A percentile compares a stretch with the other conserved stretches of the same genome.
phyloP scores from a whole-genome alignment of 768 basidiomycete species.

The Suillus weaverae region DNA sequence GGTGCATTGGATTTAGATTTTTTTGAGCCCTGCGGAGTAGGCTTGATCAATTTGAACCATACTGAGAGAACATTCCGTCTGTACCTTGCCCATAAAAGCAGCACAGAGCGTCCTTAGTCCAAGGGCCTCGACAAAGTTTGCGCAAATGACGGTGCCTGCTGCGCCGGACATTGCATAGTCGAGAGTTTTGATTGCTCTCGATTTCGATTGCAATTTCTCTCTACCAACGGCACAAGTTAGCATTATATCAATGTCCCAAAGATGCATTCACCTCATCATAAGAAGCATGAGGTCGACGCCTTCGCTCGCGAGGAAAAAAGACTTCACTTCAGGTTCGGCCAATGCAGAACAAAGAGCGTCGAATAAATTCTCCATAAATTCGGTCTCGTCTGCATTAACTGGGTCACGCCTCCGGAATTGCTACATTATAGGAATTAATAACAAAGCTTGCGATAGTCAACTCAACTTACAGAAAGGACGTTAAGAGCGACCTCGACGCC shows the following conservation, averaged over 20 bases:
- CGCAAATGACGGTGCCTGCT: slow-evolving; percentile 67
- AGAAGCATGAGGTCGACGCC: slow-evolving; percentile 97
- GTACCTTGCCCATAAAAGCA: slow-evolving; percentile 91
- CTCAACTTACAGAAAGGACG: slow-evolving; percentile 72
- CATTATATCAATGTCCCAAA: not conserved
- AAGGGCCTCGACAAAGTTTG: slow-evolving; percentile 81
- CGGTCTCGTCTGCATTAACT: slow-evolving; percentile 82
- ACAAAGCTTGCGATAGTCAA: slow-evolving; percentile 4
- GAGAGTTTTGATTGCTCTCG: slow-evolving; percentile 85
- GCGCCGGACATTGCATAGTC: slow-evolving; percentile 88
- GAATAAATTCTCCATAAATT: slow-evolving; percentile 98
- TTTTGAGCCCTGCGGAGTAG: slow-evolving; percentile 45
- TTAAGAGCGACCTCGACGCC: slow-evolving; percentile 79
- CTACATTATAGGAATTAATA: slow-evolving; percentile 40
- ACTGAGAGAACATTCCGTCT: not conserved
- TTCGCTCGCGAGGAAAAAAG: slow-evolving; percentile 82
- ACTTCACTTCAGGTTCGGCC: slow-evolving; percentile 75
- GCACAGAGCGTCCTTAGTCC: slow-evolving; percentile 91
- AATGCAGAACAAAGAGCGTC: slow-evolving; percentile 86
- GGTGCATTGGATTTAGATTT: slow-evolving; percentile 56
- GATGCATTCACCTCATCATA: slow-evolving; percentile 84
- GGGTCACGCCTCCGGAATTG: slow-evolving; percentile 89
- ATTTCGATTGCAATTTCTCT: slow-evolving; percentile 79
- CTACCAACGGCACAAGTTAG: slow-evolving; percentile 39
- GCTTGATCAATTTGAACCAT: not conserved